Base-by-base conservation (phyloP, 164 flowering plant species). In the Paratinospora sagittata region DNA sequence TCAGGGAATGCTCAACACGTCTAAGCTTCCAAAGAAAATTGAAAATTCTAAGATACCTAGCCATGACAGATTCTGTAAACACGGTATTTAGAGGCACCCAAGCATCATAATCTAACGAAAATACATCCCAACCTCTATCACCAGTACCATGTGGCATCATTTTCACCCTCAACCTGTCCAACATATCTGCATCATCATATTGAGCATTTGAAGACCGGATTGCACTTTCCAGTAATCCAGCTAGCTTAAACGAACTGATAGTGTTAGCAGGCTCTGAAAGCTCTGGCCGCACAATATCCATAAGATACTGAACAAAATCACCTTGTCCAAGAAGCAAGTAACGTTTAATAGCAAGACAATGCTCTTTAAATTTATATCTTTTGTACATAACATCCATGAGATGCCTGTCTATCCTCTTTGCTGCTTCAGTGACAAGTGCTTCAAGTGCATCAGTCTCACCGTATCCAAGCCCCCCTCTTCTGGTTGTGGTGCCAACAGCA, bases 41-140 rank as follows among this genome's bases (percentile, higher is more conserved):
- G 72, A 96, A 96, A 63, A 93, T 87, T 74, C 82, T 87, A 47
- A 96, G 83, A 79, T 96, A 96, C 78, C 81, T 90, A 3, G 89
- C 82, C 99, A 96, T 93, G 27, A 90, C 96, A 52, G 92, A 90
- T 70, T 96, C 98, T 0, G 98, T 90, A 76, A 96, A 91, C 27
- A 96, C 87, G 17, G 98, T 96, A 77, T 93, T 88, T 26, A 96
- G 77, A 11, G 99, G 99, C 70, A 89, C 90, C 52, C 91, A 82
- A 17, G 99, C 89, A 82, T 90, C 94, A 78, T 96, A 96, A 73
- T 96, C 97, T 79, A 96, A 78, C 0, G 99, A 93, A 81, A 96
- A 96, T 9, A 96, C 97, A 85, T 93, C 97, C 98, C 99, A 96
- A n/a, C 98, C 99, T 79, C 92, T 87, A 72, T 96, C 97, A 55